Percentiles rank a stretch among this genome's conserved stretches.
phyloP scores from a whole-genome alignment of 1,139 yeast genomes.

The Candida dubliniensis region DNA sequence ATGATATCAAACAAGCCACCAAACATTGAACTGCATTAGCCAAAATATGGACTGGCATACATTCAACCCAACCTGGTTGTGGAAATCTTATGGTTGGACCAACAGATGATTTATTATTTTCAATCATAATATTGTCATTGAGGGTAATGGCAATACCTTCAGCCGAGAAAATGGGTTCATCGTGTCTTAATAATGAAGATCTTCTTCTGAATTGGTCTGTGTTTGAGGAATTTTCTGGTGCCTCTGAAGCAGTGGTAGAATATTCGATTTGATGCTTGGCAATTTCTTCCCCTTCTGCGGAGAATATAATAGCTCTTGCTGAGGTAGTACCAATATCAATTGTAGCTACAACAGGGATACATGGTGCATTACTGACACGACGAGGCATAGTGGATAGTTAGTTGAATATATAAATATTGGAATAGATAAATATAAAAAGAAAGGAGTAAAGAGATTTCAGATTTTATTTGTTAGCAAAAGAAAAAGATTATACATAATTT shows the following conservation, averaged over 20 bases:
- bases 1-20: conserved; percentile 59
- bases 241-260: conserved; percentile 67
- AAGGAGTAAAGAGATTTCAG: not conserved
- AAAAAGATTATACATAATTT: not conserved
- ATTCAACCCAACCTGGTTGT: conserved; percentile 91
- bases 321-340: conserved; percentile 95
- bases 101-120: conserved; percentile 51
- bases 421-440: not conserved
- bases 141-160: conserved; percentile 71
- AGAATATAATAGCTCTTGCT: conserved; percentile 84
- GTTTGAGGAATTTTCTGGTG: conserved; percentile 45
- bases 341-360: conserved; percentile 60
- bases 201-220: conserved; percentile 55
- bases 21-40: conserved; percentile 81
- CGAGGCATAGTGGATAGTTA: conserved; percentile 31
- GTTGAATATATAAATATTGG: not conserved
- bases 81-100: conserved; percentile 76
- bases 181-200: conserved; percentile 48
- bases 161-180: conserved; percentile 64
- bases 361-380: conserved; percentile 42
- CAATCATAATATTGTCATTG: conserved; percentile 61
- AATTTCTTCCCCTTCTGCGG: conserved; percentile 69
- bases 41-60: conserved; percentile 83
- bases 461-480: not conserved
- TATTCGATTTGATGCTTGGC: conserved; percentile 90